Percentiles rank a stretch among this genome's conserved stretches.
phyloP scores from a whole-genome alignment of 208 protist species.

The Crithidia thermophila region DNA sequence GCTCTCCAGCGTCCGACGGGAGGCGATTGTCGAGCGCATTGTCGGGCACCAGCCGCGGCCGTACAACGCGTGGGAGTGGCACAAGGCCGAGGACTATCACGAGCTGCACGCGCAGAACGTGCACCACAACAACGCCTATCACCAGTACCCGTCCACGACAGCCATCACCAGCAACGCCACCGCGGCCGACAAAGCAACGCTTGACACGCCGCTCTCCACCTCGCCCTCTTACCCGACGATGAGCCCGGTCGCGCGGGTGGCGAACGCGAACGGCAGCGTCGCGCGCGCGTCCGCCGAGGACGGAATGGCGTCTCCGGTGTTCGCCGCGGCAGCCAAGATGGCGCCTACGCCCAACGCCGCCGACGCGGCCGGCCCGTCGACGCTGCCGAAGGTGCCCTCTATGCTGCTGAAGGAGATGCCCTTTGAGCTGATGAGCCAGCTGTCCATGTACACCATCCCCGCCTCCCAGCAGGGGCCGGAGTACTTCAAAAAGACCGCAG shows the following conservation, averaged over 20 bases:
- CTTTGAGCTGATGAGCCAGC: constrained; percentile 21
- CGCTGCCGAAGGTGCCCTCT: not conserved
- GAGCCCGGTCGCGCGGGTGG: not conserved
- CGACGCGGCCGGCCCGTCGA: not conserved
- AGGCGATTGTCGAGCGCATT: constrained; percentile 43
- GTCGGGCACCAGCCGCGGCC: constrained; percentile 33
- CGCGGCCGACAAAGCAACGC: not conserved
- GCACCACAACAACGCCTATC: constrained; percentile 34
- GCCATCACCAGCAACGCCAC: not conserved
- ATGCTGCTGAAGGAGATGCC: constrained; percentile 11
- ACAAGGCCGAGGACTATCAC: constrained; percentile 36
- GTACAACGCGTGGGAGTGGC: constrained; percentile 45
- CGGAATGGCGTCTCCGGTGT: not conserved
- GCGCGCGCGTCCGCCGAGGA: not conserved
- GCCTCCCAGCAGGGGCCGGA: constrained; percentile 72
- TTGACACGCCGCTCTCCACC: constrained; percentile 12
- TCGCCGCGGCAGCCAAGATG: no score
- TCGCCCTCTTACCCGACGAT: constrained; percentile 1
- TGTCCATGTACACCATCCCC: constrained; percentile 65
- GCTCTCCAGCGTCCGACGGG: constrained; percentile 20
- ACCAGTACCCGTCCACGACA: not conserved
- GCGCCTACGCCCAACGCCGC: not conserved
- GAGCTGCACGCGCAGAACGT: constrained; percentile 32
- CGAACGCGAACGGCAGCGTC: not conserved
- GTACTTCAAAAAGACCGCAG: constrained; percentile 53